These are phyloP conservation scores for Colletotrichum australisinense DNA, from an alignment of 2,329 filamentous ascomycete species.

Conservation along the genomic window DNA sequence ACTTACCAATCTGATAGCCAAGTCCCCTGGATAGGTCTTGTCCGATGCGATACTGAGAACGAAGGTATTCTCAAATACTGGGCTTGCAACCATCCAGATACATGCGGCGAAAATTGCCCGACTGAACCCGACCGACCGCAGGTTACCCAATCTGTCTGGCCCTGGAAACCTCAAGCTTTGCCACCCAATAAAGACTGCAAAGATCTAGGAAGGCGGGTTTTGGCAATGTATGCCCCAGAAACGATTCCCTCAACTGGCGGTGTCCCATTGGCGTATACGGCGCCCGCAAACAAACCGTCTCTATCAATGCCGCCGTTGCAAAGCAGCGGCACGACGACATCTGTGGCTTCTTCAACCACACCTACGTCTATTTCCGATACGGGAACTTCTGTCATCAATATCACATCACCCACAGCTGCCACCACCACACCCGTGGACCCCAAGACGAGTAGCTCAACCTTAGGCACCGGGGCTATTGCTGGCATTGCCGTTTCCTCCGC, in stretches of 20 bases:
- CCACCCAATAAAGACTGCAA: constrained; percentile 7
- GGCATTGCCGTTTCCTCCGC: constrained; percentile 18
- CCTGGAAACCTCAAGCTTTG: constrained; percentile 3
- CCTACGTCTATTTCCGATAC: neutral
- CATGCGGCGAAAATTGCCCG: constrained; percentile 20
- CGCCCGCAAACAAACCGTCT: neutral
- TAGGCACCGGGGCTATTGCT: constrained; percentile 17
- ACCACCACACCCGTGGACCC: no score
- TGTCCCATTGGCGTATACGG: neutral
- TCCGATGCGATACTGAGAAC: constrained; percentile 14
- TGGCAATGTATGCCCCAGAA: constrained; percentile 17
- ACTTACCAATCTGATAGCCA: constrained; percentile 1
- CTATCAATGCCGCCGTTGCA: neutral
- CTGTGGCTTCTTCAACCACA: neutral
- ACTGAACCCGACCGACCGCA: neutral
- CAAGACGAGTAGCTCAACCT: neutral
- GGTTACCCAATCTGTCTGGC: constrained; percentile 16
- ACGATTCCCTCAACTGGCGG: no score
- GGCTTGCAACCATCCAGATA: constrained; percentile 30
- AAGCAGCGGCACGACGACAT: neutral
- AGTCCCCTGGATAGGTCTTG: constrained; percentile 31
- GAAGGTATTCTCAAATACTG: constrained; percentile 26
- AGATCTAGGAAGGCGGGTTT: constrained; percentile 12
- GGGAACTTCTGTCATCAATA: neutral
- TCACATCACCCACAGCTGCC: neutral